phyloP scores from a whole-genome alignment of 140 eudicot species.

The Bidens hawaiensis region DNA sequence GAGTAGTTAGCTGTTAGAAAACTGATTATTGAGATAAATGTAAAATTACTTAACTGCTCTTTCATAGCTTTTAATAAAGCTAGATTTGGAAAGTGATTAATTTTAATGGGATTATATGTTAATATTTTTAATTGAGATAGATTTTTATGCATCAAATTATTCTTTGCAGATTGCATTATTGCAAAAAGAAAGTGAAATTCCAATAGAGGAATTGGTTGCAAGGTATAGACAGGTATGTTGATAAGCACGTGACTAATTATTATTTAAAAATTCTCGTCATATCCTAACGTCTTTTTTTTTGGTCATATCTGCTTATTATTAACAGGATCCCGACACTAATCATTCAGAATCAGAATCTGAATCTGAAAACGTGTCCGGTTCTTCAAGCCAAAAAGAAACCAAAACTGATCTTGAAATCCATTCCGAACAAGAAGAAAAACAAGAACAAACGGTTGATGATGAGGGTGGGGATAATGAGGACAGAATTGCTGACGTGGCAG shows the following conservation, averaged over 20 bases:
- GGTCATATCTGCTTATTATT: neutral
- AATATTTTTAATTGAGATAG: neutral
- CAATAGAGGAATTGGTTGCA: slow-evolving; percentile 82
- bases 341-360: slow-evolving; percentile 31
- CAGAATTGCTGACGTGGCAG: slow-evolving; percentile 96
- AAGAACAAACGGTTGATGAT: slow-evolving; percentile 24
- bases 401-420: slow-evolving; percentile 28
- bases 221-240: slow-evolving; percentile 85
- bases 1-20: neutral
- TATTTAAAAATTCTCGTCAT: neutral
- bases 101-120: slow-evolving; percentile 2
- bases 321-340: slow-evolving; percentile 42
- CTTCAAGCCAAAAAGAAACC: slow-evolving; percentile 23
- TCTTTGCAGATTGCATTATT: slow-evolving; percentile 69
- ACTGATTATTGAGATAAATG: neutral
- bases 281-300: slow-evolving; percentile 15
- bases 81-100: neutral
- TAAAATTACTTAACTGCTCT: neutral
- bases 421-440: slow-evolving; percentile 38
- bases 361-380: slow-evolving; percentile 42
- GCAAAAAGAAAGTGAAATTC: slow-evolving; percentile 84
- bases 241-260: slow-evolving; percentile 10
- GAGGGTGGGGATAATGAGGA: slow-evolving; percentile 62
- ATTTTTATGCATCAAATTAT: slow-evolving; percentile 3
- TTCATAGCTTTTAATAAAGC: neutral